A percentile compares a stretch with the other conserved stretches of the same genome.
phyloP scores from a whole-genome alignment of 164 flowering plant species.

The Berberis vulgaris region DNA sequence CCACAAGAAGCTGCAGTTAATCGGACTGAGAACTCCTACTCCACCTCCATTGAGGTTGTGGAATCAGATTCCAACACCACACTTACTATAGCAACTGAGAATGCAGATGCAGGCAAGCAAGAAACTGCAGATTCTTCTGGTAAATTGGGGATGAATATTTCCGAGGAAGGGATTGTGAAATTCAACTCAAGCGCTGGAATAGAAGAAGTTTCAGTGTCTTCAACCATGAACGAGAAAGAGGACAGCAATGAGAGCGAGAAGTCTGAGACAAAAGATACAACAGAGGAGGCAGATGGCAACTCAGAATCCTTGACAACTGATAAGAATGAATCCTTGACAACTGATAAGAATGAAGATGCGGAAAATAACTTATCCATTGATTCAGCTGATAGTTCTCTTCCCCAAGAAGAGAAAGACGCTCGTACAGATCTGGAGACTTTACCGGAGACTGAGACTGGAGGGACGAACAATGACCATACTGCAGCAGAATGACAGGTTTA shows the following conservation, averaged over 20 bases:
- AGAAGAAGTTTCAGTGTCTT: slow-evolving; percentile 12
- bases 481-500: slow-evolving; percentile 35
- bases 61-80: slow-evolving; percentile 13
- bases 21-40: background rate
- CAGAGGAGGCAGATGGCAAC: slow-evolving; percentile 12
- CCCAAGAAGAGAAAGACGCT: slow-evolving; percentile 51
- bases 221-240: slow-evolving; percentile 17
- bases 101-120: slow-evolving; percentile 7
- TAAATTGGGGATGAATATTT: slow-evolving; percentile 7
- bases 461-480: slow-evolving; percentile 22
- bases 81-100: slow-evolving; percentile 8
- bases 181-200: slow-evolving; percentile 7
- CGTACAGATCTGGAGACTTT: slow-evolving; percentile 47
- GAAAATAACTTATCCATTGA: slow-evolving; percentile 4
- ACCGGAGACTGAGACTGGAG: slow-evolving; percentile 32
- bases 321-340: slow-evolving; percentile 17
- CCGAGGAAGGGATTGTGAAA: slow-evolving; percentile 6
- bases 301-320: slow-evolving; percentile 12
- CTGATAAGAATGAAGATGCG: slow-evolving; percentile 17
- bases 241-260: slow-evolving; percentile 8
- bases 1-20: background rate
- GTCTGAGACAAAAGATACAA: slow-evolving; percentile 9
- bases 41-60: background rate
- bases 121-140: slow-evolving; percentile 5
- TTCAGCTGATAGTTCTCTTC: slow-evolving; percentile 16